Evolutionary conservation across 352 stramenopile species (phyloP), one percentile per base, ranked within the genome.

Genomic region (Phytopythium helicoides): DNA sequence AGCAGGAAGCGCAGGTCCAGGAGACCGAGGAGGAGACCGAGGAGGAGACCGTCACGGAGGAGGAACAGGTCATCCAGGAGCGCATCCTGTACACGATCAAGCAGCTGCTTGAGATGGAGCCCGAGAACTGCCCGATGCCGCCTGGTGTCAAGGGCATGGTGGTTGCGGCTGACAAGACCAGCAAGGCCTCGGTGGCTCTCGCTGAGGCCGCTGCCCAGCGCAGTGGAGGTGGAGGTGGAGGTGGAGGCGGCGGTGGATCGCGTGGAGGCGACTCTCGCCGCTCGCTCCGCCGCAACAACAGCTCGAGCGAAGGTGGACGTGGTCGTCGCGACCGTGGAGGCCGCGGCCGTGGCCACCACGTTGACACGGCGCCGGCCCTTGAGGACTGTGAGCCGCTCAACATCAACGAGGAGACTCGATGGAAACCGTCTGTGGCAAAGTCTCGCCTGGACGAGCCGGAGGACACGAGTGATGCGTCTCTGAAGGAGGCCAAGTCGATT

Each of bases 401-500:
- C 15, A 89, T 89, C 53, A 93, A 93, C 54, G 82, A 93, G 47
- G 80, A 86, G 64, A 93, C 82, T 7, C 82, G 82, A 1, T 93
- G 82, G 82, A 92, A 92, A 56, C 82, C 82, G n/a, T 66, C 73
- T 18, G 73, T 86, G 45, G 54, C 70, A 26, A 88, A 88, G 54
- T 84, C 73, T 19, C 65, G 65, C 46, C 54, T 86, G 16, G 75
- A 86, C 26, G 67, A 73, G 0, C 57, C 67, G 0, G 62, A 71
- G 7, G 67, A 79, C 60, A 68, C 60, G 25, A 69, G 68, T 6
- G 87, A 94, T n/a, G 74, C 86, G 25, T 89, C 84, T 25, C 57
- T 97, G 38, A 86, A 89, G 59, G 86, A 95, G 58, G 90, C 89
- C 31, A 88, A 97, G 49, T 61, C 95, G 33, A 96, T 98, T 49